These are phyloP conservation scores for Eragrostis curvula DNA, from an alignment of 176 grass and related monocot genomes.

Conservation along the genomic window DNA sequence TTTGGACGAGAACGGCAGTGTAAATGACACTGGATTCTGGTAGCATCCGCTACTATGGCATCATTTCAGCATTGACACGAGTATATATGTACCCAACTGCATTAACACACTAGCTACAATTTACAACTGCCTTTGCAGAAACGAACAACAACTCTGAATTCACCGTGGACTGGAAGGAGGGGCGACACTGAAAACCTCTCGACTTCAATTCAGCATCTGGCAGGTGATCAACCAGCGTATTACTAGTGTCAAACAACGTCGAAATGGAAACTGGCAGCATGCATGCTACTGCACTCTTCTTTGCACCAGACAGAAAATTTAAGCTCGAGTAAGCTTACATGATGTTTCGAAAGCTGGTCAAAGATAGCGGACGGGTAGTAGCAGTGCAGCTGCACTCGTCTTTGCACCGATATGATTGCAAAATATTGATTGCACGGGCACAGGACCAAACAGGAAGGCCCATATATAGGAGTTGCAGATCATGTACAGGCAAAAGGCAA, in stretches of 20 bases:
- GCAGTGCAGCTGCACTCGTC: background rate
- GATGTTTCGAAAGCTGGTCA: background rate
- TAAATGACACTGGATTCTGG: no score
- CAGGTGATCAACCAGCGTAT: background rate
- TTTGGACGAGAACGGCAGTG: background rate
- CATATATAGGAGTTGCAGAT: constrained; percentile 24
- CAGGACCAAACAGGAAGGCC: constrained; percentile 15
- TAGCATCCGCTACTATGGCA: no score
- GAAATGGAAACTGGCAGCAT: background rate
- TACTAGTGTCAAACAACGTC: background rate
- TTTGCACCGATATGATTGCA: constrained; percentile 27
- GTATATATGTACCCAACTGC: background rate
- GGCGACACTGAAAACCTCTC: background rate
- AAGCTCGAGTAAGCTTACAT: background rate
- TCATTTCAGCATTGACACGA: background rate
- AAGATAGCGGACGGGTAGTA: background rate
- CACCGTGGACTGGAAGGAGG: background rate
- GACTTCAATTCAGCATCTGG: background rate
- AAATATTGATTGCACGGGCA: constrained; percentile 31
- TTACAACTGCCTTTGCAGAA: background rate
- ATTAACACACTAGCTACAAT: background rate
- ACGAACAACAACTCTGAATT: background rate
- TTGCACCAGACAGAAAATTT: background rate
- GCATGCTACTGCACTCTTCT: background rate
- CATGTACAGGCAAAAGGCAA: constrained; percentile 32